phyloP scores from a whole-genome alignment of 2,329 filamentous ascomycete species.

The Beauveria sp. region DNA sequence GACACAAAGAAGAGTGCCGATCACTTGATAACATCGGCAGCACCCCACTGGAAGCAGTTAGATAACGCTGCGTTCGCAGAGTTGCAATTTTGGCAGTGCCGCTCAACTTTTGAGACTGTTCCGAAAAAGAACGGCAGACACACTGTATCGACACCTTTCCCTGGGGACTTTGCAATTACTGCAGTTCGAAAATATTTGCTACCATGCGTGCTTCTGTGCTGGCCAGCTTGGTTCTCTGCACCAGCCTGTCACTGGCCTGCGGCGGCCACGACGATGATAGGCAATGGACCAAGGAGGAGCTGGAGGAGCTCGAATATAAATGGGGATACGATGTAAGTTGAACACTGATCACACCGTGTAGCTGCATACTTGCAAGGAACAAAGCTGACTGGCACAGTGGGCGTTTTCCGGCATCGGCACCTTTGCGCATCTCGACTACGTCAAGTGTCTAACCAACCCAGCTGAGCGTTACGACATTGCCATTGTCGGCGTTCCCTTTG shows the following conservation, averaged over 20 bases:
- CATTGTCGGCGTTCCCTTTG: slow-evolving; percentile 65
- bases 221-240: slow-evolving; percentile 20
- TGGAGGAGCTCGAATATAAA: slow-evolving; percentile 47
- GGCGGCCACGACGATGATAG: slow-evolving; percentile 26
- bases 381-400: slow-evolving; percentile 21
- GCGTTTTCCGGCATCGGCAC: slow-evolving; percentile 65
- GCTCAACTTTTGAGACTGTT: no score
- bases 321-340: slow-evolving; percentile 48
- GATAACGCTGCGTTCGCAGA: no score
- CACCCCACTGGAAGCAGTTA: neutral
- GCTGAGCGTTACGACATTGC: slow-evolving; percentile 60
- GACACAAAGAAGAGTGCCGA: neutral
- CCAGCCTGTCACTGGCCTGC: slow-evolving; percentile 21
- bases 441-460: slow-evolving; percentile 62
- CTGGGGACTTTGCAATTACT: no score
- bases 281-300: slow-evolving; percentile 41
- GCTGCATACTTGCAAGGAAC: neutral
- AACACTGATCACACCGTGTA: neutral
- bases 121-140: neutral
- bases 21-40: neutral
- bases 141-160: neutral
- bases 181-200: neutral
- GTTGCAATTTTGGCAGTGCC: no score
- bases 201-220: slow-evolving; percentile 13
- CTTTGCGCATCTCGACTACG: slow-evolving; percentile 63